These are phyloP conservation scores for Blakeslea trispora DNA, from an alignment of 371 early-diverging fungal species.

Conservation along the genomic window DNA sequence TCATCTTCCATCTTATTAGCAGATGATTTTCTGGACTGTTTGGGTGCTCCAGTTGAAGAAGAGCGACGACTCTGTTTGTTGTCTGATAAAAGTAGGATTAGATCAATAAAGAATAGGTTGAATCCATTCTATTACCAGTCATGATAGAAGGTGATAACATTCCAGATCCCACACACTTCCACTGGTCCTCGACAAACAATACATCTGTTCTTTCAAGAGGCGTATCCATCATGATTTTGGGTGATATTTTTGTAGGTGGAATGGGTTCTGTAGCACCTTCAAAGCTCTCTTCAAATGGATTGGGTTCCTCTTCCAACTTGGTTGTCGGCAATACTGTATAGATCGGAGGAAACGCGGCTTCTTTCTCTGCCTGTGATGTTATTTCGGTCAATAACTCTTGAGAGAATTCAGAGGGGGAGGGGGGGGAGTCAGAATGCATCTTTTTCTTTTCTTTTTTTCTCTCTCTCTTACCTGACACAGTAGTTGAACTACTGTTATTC, in stretches of 20 bases:
- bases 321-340: conserved; percentile 22
- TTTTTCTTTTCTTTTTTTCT: too few relatives aligned
- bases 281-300: conserved; percentile 35
- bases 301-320: conserved; percentile 30
- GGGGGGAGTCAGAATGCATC: too few relatives aligned
- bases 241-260: conserved; percentile 1
- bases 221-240: background rate
- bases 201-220: background rate
- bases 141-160: conserved; percentile 20
- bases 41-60: too few relatives aligned
- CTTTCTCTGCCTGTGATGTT: conserved; percentile 14
- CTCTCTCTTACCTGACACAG: background rate
- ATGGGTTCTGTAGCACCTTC: background rate
- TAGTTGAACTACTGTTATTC: background rate
- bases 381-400: conserved; percentile 19
- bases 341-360: conserved; percentile 20
- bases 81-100: too few relatives aligned
- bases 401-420: too few relatives aligned
- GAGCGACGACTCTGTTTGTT: too few relatives aligned
- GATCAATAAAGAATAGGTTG: too few relatives aligned
- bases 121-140: conserved; percentile 1
- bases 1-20: conserved; percentile 53
- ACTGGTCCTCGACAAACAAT: conserved; percentile 5
- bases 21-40: background rate
- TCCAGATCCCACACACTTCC: conserved; percentile 10